phyloP scores from a whole-genome alignment of 495 filamentous ascomycete genomes.

The Trichocladium uniseriatum region DNA sequence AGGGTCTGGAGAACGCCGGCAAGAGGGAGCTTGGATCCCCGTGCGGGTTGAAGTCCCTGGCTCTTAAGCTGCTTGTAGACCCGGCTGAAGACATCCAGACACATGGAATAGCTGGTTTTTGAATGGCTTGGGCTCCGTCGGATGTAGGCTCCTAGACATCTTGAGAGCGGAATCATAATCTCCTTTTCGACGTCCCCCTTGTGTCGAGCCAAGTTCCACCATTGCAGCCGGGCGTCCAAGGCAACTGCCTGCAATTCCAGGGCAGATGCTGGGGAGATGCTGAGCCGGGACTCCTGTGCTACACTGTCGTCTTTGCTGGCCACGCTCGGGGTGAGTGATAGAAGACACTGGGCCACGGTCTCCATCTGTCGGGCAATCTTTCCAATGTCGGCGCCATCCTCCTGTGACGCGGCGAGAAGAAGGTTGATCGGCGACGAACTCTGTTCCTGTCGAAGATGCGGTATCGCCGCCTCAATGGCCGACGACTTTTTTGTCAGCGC shows the following conservation, averaged over 20 bases:
- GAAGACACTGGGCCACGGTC: conserved; percentile 53
- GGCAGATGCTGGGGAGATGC: conserved; percentile 48
- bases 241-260: conserved; percentile 60
- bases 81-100: conserved; percentile 16
- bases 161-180: conserved; percentile 56
- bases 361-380: conserved; percentile 67
- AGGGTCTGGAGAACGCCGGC: conserved; percentile 34
- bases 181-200: conserved; percentile 58
- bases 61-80: conserved; percentile 22
- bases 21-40: conserved; percentile 26
- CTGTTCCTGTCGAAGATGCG: conserved; percentile 35
- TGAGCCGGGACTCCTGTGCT: conserved; percentile 39
- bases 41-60: conserved; percentile 12
- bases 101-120: conserved; percentile 33
- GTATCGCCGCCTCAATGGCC: conserved; percentile 42
- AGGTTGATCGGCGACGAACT: conserved; percentile 58
- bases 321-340: conserved; percentile 53
- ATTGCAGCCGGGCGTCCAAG: conserved; percentile 53
- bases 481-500: conserved; percentile 41
- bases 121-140: conserved; percentile 41
- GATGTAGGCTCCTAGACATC: conserved; percentile 54
- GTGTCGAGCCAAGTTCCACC: conserved; percentile 68
- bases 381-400: conserved; percentile 33
- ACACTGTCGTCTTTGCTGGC: conserved; percentile 43
- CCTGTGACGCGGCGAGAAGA: conserved; percentile 45